Conservation (phyloP, 208 protist genomes). For the Zelonia costaricensis region DNA sequence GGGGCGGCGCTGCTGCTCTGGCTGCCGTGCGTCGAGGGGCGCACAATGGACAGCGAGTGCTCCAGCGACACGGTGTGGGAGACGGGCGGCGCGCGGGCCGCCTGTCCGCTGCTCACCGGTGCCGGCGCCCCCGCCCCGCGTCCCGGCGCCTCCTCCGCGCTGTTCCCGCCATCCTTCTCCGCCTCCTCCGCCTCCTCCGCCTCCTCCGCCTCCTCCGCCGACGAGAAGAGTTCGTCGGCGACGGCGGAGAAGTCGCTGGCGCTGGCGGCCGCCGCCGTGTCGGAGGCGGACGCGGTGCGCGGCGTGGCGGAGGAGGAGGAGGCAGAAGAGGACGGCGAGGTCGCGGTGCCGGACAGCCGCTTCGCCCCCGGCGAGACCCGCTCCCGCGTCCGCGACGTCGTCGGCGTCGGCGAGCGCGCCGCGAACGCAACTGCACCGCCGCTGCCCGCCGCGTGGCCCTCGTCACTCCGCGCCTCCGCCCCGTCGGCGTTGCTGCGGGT, state of each 20-base stretch:
- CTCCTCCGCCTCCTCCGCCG: constrained; percentile 20
- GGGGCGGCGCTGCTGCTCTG: constrained; percentile 1
- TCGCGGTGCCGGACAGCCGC: not conserved
- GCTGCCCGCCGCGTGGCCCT: not conserved
- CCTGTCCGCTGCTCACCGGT: not conserved
- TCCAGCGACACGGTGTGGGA: constrained; percentile 7
- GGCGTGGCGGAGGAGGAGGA: no score
- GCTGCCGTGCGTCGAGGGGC: constrained; percentile 1
- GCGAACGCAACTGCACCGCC: not conserved
- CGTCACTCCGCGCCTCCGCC: not conserved
- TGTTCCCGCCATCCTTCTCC: not conserved
- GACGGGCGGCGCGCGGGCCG: not conserved
- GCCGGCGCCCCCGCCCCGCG: not conserved
- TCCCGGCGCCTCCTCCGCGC: constrained; percentile 15
- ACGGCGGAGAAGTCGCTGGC: constrained; percentile 19
- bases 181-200: not conserved
- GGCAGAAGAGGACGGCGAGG: constrained; percentile 5
- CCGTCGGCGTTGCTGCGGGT: not conserved
- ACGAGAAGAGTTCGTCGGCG: constrained; percentile 20
- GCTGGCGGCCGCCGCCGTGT: constrained; percentile 13
- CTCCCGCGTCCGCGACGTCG: constrained; percentile 14
- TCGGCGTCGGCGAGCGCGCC: constrained; percentile 4
- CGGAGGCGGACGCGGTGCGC: constrained; percentile 6
- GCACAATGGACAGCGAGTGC: constrained; percentile 3
- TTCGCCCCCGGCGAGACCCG: constrained; percentile 1